Evolutionary conservation across 768 basidiomycete genomes (phyloP).

Genomic region (Trametes cingulata): DNA sequence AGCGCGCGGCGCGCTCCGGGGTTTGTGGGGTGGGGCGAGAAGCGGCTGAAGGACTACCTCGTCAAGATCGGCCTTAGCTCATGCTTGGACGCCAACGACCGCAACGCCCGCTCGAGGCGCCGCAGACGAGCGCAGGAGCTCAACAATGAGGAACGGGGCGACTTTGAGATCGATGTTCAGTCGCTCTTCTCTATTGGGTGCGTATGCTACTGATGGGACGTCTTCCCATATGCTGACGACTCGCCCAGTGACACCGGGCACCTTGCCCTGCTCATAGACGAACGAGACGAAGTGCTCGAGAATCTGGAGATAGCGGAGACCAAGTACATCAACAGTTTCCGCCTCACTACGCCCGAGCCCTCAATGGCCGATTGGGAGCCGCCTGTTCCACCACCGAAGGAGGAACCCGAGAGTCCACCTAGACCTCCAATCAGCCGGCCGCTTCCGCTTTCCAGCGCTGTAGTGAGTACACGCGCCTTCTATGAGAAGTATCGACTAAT

Average conservation of each 20-base stretch:
- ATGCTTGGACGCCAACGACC: slow-evolving; percentile 42
- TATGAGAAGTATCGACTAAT: neutral
- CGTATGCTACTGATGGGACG: slow-evolving; percentile 22
- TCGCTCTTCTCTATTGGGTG: slow-evolving; percentile 78
- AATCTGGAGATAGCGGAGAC: slow-evolving; percentile 81
- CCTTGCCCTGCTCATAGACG: slow-evolving; percentile 68
- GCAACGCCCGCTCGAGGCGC: slow-evolving; percentile 25
- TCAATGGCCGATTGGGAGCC: slow-evolving; percentile 54
- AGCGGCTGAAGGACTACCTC: slow-evolving; percentile 67
- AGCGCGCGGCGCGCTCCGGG: slow-evolving; percentile 63
- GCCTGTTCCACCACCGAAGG: slow-evolving; percentile 34
- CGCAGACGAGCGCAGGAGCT: slow-evolving; percentile 30
- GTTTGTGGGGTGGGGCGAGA: slow-evolving; percentile 73
- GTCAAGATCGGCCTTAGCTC: slow-evolving; percentile 67
- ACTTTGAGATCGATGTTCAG: slow-evolving; percentile 63
- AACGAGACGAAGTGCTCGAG: slow-evolving; percentile 76
- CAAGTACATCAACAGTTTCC: slow-evolving; percentile 75
- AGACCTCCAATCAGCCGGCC: slow-evolving; percentile 65
- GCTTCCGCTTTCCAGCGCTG: slow-evolving; percentile 45
- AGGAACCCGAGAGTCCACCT: slow-evolving; percentile 45
- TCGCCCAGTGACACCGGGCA: slow-evolving; percentile 63
- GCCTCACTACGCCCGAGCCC: slow-evolving; percentile 70
- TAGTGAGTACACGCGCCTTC: slow-evolving; percentile 24
- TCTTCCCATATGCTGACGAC: neutral
- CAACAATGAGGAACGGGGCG: slow-evolving; percentile 48